Evolutionary conservation across 352 stramenopile species (phyloP), one percentile per base, ranked within the genome.

Genomic region (Pythium brachiatum): DNA sequence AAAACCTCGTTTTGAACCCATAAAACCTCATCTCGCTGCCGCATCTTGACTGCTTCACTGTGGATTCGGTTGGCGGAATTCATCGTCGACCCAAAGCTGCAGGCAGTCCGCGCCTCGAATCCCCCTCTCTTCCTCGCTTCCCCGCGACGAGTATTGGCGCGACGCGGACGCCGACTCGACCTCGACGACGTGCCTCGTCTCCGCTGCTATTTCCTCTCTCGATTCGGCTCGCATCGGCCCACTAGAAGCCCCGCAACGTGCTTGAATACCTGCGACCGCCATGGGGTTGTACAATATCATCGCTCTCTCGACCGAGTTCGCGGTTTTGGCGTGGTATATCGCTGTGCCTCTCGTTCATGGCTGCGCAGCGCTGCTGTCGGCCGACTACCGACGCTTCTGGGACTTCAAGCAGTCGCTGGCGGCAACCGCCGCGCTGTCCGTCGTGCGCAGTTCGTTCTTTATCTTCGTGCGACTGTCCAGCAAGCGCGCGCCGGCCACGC

Each of bases 241-340:
- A 9, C 3, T 56, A 50, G 27, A 47, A 32, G 21, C 36, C 9
- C 7, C 25, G 23, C 9, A 41, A 61, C 38, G 2, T 16, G n/a
- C 15, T 7, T 29, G 36, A 39, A 13, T 21, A 48, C 21, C 20
- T 27, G n/a, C 8, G 11, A 26, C 18, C 56, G 89, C 12, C 56
- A 92, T 92, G 83, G 83, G 83, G 25, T 50, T 90, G 20, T 85
- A 88, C 62, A 89, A 88, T 68, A 51, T 85, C 36, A 48, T 89
- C 21, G 75, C 83, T 53, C 76, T 90, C 44, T 62, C 72, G 26
- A 67, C 74, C 23, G 83, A 92, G 68, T 56, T 69, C 51, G 73
- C 78, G 9, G 76, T 90, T 48, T 63, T 89, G 15, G 67, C 63
- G 34, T 89, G 79, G 76, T 92, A 90, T 69, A 51, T 75, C 15